Evolutionary conservation across 75 land plant species (phyloP), one percentile per base, ranked within the genome.

Genomic region (Selaginella moellendorffii): DNA sequence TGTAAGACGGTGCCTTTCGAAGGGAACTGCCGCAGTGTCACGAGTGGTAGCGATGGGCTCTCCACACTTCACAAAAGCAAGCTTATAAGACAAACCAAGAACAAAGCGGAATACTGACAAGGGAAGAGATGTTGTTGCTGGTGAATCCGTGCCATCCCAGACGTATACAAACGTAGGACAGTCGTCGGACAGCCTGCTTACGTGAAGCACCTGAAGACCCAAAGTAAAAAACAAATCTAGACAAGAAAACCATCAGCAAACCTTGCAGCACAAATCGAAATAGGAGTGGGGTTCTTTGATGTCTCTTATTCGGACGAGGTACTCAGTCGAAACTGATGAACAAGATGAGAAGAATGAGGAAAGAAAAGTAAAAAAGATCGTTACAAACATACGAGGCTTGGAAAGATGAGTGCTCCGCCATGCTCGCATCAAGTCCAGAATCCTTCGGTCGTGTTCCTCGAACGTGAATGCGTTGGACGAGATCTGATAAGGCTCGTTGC

Each of bases 91-190:
- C 5, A 36, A 36, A 14, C 10, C 5, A 36, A 36, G 46, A 36
- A 36, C 5, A 36, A 36, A 36, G 14, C 5, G 46, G 46, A 36
- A 36, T 56, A 25, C 59, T 56, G 5, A 56, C 59, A 25, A 56
- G 2, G 59, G 59, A 2, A 56, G 5, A 25, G 9, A 8, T 24
- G 59, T 19, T 8, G 59, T 19, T 21, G n/a, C 5, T 2, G 24
- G 75, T 42, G 72, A 63, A 71, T 86, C 90, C 28, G 83, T 83
- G 63, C 86, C 90, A 79, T 86, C 90, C 90, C 90, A 86, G 1
- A 86, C 82, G 69, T 76, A 81, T 23, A 86, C 53, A 61, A 79
- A 64, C 68, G 72, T 65, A 2, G 29, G 53, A 26, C 61, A 54
- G 18, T 66, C 61, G 30, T 63, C 21, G 59, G 14, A 52, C 67